Evolutionary conservation across 805 yeast genomes (phyloP), one percentile per base, ranked within the genome.

Genomic region (Candida xyloterini): DNA sequence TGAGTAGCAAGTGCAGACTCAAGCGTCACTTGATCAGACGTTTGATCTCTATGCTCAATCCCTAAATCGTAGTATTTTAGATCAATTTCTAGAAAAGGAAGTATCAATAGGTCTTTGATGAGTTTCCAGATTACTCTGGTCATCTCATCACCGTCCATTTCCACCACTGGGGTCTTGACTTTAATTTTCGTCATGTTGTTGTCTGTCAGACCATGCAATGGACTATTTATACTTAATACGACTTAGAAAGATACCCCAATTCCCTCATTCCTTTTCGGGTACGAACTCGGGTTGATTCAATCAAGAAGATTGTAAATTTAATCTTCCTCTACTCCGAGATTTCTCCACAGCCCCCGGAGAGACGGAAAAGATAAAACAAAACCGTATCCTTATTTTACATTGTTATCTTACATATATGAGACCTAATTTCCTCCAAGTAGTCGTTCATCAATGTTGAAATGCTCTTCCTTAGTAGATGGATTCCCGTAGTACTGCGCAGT

Each of bases 61-160:
- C 95, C 87, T 48, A 91, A 72, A 62, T 91, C 98, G 69, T 85
- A 91, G 71, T 91, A 91, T 65, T 88, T 83, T 62, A 91, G 75
- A 58, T 91, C 95, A 37, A 91, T 74, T 56, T 91, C 85, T 56
- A 91, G 69, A 65, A 79, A 90, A 21, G 98, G 98, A 37, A 74
- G 67, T 58, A 91, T 80, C 64, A 91, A 76, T 66, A 87, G 78
- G 51, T 87, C 91, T 63, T 84, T 86, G 67, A 91, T 91, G 55
- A 81, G 65, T 53, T 86, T 75, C 98, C 98, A 91, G 71, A 91
- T 91, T 64, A 91, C 88, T 62, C 97, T 76, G 60, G 98, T 91
- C 86, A 84, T 87, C 68, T 91, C 98, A 66, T 91, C 98, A 49
- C 98, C 98, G 57, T 91, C 98, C 84, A 91, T 79, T 64, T 91